Percentiles rank a stretch among this genome's conserved stretches.
Evolutionary conservation across 1,139 yeast genomes (phyloP).

Genomic region (Diutina pseudorugosa): DNA sequence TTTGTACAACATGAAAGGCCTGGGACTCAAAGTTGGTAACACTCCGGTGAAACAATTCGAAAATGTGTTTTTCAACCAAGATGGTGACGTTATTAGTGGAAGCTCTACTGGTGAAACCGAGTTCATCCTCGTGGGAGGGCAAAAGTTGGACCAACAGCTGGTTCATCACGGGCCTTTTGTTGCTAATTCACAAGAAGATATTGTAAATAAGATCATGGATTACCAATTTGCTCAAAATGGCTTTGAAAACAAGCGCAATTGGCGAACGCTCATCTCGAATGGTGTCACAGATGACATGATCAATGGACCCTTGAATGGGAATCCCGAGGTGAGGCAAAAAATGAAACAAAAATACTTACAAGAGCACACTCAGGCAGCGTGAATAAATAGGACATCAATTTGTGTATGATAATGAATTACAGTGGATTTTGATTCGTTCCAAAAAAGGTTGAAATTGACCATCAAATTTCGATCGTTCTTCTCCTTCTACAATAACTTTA

Average conservation of each 20-base stretch:
- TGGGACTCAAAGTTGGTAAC: slow-evolving; percentile 31
- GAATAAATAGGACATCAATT: too few relatives aligned
- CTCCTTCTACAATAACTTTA: too few relatives aligned
- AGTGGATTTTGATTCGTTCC: too few relatives aligned
- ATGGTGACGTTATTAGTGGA: slow-evolving; percentile 37
- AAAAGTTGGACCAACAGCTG: slow-evolving; percentile 61
- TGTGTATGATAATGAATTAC: too few relatives aligned
- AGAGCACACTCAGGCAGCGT: not conserved
- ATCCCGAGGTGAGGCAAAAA: slow-evolving; percentile 20
- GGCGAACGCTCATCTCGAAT: slow-evolving; percentile 55
- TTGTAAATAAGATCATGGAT: slow-evolving; percentile 57
- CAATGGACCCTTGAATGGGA: slow-evolving; percentile 26
- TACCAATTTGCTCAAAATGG: slow-evolving; percentile 61
- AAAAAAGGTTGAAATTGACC: too few relatives aligned
- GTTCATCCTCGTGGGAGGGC: slow-evolving; percentile 68
- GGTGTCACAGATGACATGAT: slow-evolving; percentile 44
- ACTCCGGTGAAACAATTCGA: slow-evolving; percentile 27
- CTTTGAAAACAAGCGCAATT: slow-evolving; percentile 55
- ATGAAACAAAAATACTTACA: slow-evolving; percentile 16
- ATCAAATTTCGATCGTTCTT: too few relatives aligned
- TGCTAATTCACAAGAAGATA: slow-evolving; percentile 49
- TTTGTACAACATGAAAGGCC: slow-evolving; percentile 58
- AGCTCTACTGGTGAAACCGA: slow-evolving; percentile 17
- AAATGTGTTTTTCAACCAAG: slow-evolving; percentile 52
- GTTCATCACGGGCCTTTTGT: slow-evolving; percentile 91